These are phyloP conservation scores for Camillea tinctor DNA, from an alignment of 2,329 filamentous ascomycete species.

Conservation along the genomic window DNA sequence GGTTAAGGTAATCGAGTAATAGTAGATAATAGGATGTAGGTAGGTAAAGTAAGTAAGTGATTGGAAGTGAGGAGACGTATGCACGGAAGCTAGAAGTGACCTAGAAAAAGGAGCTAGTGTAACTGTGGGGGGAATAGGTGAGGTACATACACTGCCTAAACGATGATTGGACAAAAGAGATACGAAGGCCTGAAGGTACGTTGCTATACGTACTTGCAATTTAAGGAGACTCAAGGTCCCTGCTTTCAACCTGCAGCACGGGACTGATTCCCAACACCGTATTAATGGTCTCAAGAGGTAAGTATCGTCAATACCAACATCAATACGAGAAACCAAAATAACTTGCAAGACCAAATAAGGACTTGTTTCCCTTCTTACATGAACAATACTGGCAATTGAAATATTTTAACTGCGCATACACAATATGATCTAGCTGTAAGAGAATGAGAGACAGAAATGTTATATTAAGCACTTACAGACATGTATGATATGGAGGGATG, in stretches of 20 bases:
- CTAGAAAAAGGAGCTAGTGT: background rate
- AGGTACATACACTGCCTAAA: too few species aligned
- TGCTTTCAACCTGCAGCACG: background rate
- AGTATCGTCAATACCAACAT: background rate
- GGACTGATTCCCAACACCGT: background rate
- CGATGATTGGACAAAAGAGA: background rate
- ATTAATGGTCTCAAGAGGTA: background rate
- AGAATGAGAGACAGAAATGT: too few species aligned
- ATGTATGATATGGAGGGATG: too few species aligned
- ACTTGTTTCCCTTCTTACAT: too few species aligned
- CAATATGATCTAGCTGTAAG: too few species aligned
- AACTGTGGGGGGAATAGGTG: background rate
- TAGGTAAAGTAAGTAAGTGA: background rate
- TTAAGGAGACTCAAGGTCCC: background rate
- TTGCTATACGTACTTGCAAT: background rate
- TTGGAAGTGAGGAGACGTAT: background rate
- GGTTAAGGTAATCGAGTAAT: background rate
- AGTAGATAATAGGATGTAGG: background rate
- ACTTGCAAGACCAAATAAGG: too few species aligned
- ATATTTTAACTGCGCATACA: too few species aligned
- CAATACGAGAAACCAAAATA: background rate
- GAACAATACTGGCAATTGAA: too few species aligned
- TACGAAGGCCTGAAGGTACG: background rate
- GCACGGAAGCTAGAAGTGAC: too few species aligned
- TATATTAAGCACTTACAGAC: too few species aligned